Evolutionary conservation across 768 basidiomycete genomes (phyloP).

Genomic region (Tulasnella sp.): DNA sequence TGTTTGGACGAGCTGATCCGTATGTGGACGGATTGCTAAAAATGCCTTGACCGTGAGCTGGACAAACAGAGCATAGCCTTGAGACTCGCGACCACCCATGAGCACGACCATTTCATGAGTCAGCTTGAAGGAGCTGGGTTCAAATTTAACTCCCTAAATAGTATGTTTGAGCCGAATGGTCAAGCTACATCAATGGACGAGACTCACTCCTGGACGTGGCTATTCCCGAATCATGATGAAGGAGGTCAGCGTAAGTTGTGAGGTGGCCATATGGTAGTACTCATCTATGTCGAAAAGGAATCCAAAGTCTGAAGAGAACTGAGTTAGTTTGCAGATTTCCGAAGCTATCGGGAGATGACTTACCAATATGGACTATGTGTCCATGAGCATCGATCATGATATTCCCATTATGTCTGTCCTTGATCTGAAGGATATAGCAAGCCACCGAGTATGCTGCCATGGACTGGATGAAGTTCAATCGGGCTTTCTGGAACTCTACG

Average conservation of each 20-base stretch:
- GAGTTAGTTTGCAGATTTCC: background rate
- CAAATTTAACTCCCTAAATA: slow-evolving; percentile 90
- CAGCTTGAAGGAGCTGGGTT: slow-evolving; percentile 95
- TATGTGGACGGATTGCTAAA: slow-evolving; percentile 90
- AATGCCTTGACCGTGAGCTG: slow-evolving; percentile 94
- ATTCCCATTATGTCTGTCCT: slow-evolving; percentile 98
- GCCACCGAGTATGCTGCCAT: slow-evolving; percentile 99
- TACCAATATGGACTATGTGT: slow-evolving; percentile 89
- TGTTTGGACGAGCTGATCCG: slow-evolving; percentile 81
- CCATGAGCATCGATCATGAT: slow-evolving; percentile 99
- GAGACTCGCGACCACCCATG: slow-evolving; percentile 92
- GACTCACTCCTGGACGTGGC: slow-evolving; percentile 63
- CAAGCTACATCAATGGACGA: background rate
- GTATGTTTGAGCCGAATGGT: background rate
- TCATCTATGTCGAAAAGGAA: slow-evolving; percentile 98
- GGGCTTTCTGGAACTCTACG: slow-evolving; percentile 81
- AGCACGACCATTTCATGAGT: slow-evolving; percentile 97
- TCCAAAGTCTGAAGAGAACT: slow-evolving; percentile 65
- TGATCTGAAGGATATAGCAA: slow-evolving; percentile 97
- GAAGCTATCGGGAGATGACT: slow-evolving; percentile 20
- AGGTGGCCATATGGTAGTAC: slow-evolving; percentile 33
- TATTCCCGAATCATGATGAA: slow-evolving; percentile 23
- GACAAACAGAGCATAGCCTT: slow-evolving; percentile 91
- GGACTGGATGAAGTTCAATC: slow-evolving; percentile 93
- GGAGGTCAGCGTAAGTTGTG: background rate